Evolutionary conservation across 768 basidiomycete species (phyloP), one percentile per base, ranked within the genome.

Genomic region (Lentinus brumalis): DNA sequence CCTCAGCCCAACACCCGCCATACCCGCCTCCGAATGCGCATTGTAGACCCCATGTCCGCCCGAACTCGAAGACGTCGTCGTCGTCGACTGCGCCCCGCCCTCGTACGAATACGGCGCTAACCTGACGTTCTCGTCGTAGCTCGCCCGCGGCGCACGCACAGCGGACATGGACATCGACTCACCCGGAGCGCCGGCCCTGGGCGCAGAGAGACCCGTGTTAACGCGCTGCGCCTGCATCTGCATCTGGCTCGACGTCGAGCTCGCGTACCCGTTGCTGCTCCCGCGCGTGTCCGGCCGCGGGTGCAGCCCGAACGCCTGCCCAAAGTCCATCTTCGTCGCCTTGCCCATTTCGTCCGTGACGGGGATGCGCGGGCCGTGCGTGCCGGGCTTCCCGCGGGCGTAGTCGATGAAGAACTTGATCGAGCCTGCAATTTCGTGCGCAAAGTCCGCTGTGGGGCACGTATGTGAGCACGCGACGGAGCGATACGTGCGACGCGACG

Each of bases 381-480:
- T 66, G 35, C 63, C 58, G n/a, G 69, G 66, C 41, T 67, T 73
- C 59, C 79, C 71, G 3, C 71, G 73, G 30, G 74, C 59, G 63
- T 71, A 77, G 66, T 77, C 75, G 57, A 82, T 65, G 75, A 87
- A 92, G 76, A 83, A 93, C 56, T 75, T 77, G 61, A 90, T 60
- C 2, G 90, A 91, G 58, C 76, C 71, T 32, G 69, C 69, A 18
- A 93, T 92, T 73, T 95, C 93, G 50, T 74, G 47, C 1, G 71
- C 64, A 67, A 93, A 92, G 69, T 94, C 91, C 62, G 75, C 87
- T 88, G 56, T 38, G 47, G 46, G 47, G 61, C 52, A 51, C 14
- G 53, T 53, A 11, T 59, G 51, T 45, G 21, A 12, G 50, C 42
- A 15, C 10, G 35, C 5, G 14, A 14, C 2, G n/a, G 14, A 53